A percentile compares a stretch with the other conserved stretches of the same genome.
Evolutionary conservation across 2,329 filamentous ascomycete genomes (phyloP).

Genomic region (Trichothecium roseum): DNA sequence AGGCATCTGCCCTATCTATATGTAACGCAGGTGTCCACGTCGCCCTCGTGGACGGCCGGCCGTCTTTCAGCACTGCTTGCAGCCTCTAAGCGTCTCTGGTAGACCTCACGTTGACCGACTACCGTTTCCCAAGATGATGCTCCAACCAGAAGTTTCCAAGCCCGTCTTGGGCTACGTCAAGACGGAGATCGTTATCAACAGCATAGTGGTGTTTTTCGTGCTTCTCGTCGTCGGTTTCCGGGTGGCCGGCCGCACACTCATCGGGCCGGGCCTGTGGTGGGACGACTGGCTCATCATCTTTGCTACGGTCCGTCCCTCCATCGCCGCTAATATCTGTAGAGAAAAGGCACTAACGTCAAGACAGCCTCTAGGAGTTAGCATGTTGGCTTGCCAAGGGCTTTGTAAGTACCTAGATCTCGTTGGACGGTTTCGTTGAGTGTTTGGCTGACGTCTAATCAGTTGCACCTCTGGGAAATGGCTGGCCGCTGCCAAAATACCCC

Average conservation of each 20-base stretch:
- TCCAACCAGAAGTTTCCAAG: background rate
- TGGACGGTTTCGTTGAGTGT: no score
- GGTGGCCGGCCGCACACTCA: slow-evolving; percentile 14
- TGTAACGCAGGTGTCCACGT: no score
- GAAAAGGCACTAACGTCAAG: no score
- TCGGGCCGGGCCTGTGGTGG: slow-evolving; percentile 20
- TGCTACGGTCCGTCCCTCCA: slow-evolving; percentile 10
- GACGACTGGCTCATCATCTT: slow-evolving; percentile 20
- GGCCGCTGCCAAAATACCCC: slow-evolving; percentile 7
- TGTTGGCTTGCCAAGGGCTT: slow-evolving; percentile 16
- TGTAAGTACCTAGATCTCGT: slow-evolving; percentile 7
- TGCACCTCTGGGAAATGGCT: slow-evolving; percentile 15
- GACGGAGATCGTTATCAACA: slow-evolving; percentile 19
- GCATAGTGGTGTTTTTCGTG: slow-evolving; percentile 18
- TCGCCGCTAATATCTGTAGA: background rate
- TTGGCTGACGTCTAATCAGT: no score
- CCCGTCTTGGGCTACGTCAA: slow-evolving; percentile 13
- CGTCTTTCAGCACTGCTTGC: no score
- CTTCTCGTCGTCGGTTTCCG: slow-evolving; percentile 15
- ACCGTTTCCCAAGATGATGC: no score
- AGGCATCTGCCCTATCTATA: no score
- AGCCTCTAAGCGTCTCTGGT: no score
- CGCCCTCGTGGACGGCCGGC: no score
- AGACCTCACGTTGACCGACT: no score
- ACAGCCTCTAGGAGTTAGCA: slow-evolving; percentile 14